phyloP scores from a whole-genome alignment of 768 basidiomycete genomes.

The Tylopilus balloui region DNA sequence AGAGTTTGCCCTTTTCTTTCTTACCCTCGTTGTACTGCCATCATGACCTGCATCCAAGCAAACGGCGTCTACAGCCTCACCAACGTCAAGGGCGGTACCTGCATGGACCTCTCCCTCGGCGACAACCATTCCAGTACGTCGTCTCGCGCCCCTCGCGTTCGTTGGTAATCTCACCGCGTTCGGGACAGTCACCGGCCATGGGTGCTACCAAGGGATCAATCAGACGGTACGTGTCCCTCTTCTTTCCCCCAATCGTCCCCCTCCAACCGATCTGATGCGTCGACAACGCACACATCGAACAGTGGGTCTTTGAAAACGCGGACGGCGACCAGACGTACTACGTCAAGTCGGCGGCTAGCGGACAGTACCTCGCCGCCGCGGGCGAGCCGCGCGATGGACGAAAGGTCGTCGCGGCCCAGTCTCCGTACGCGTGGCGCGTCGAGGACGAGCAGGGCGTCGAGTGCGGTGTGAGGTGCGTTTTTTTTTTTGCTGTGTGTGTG shows the following conservation, averaged over 20 bases:
- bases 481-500: not conserved
- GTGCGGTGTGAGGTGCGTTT: conserved; percentile 39
- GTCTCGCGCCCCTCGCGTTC: not conserved
- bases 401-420: conserved; percentile 34
- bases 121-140: conserved; percentile 46
- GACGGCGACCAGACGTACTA: conserved; percentile 30
- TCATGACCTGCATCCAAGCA: conserved; percentile 27
- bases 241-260: too few species aligned
- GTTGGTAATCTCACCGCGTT: not conserved
- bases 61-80: conserved; percentile 42
- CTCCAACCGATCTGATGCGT: not conserved
- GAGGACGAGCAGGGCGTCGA: conserved; percentile 40
- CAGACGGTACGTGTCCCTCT: conserved; percentile 38
- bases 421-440: conserved; percentile 47
- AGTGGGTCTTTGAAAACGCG: conserved; percentile 45
- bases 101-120: conserved; percentile 50
- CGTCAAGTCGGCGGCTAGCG: conserved; percentile 40
- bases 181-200: conserved; percentile 46
- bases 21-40: not conserved
- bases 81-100: conserved; percentile 50
- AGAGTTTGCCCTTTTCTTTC: not conserved
- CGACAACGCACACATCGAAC: not conserved
- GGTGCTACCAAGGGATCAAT: conserved; percentile 40
- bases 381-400: conserved; percentile 35
- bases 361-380: conserved; percentile 38